Base-by-base conservation (phyloP, 2,329 filamentous ascomycete species). In the Emmonsiellopsis sp. region DNA sequence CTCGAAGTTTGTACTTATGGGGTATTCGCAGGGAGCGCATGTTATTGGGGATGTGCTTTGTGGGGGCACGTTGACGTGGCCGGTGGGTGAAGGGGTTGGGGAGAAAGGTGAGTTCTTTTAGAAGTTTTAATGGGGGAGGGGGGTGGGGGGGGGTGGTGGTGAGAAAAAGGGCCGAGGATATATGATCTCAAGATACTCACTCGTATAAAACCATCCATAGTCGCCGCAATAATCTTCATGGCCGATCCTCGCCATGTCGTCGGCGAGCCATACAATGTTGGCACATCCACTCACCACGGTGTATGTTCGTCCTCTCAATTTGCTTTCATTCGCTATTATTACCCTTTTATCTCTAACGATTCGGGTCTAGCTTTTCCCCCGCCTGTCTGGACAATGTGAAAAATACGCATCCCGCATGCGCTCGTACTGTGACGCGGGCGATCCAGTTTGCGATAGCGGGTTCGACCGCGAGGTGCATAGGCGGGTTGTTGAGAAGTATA, bases 21-120 rank as follows among this genome's bases (percentile, higher is more conserved):
- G 65, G 9, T 68, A 67, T 54, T 66, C 63, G 10, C 65, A 68
- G 53, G 65, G 65, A 2, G 65, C 61, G 2, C 59, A 63, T 48
- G 55, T 67, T 27, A 58, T 66, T 46, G 62, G 61, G 2, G 65
- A 68, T 55, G 57, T 60, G 11, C 49, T 68, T 44, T 61, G 60
- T 37, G 64, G 64, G n/a, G 62, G 62, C 6, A 27, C 31, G 17
- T 40, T 49, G n/a, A 59, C 56, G n/a, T 17, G 49, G 6, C 47
- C 56, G 13, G 50, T 61, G 53, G 31, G 49, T n/a, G 13, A 42
- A 13, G 50, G 42, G 5, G 49, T 61, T 42, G 52, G 53, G n/a
- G 37, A 50, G 5, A 54, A 61, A 45, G 53, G 61, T 62, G 52
- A 59, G 21, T n/a, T 32, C 9, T 8, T 49, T 10, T 36, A 3